Base-by-base conservation (phyloP, 2,329 filamentous ascomycete genomes). In the Sclerotinia sclerotiorum region DNA sequence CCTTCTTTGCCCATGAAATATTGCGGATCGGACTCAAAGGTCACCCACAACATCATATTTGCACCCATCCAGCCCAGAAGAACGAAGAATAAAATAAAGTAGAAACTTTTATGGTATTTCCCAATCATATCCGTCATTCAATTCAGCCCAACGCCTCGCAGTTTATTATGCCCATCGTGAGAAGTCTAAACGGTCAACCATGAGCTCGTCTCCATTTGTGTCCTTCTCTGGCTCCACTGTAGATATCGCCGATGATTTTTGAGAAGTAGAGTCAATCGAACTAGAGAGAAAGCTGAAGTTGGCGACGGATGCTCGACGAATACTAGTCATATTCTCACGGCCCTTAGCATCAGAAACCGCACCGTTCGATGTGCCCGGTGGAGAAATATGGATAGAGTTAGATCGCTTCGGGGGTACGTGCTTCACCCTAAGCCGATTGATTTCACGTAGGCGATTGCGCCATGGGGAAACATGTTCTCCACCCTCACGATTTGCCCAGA, bases 381-480 rank as follows among this genome's bases (percentile, higher is more conserved):
- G 75, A 27, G 76, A 76, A 3, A 69, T 72, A 54, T 72, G 67
- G 39, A 73, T 74, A 17, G 83, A 79, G 29, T 52, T 68, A 46
- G 69, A 42, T 24, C 69, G 60, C 72, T 84, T 87, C 11, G 81
- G 39, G 39, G 39, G 80, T 2, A 81, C 82, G 73, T 90, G 84
- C 69, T 85, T 87, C 69, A 96, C 92, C 39, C 93, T 88, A 62
- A 99, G 84, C 56, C 88, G 86, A 77, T 90, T 90, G 77, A 99
- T 96, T 77, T 94, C 91, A 61, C 91, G 87, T 17, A 98, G 85
- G 61, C 95, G 88, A 74, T 90, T 92, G 69, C 93, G 88, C 95
- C 95, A 98, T 11, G 92, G 92, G 15, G 93, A 95, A 42, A 95
- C 85, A 76, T 97, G 89, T 78, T 97, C 93, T 68, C 90, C 90